Evolutionary conservation across 306 rosid genomes (phyloP), one percentile per base, ranked within the genome.

Genomic region (Leucaena leucocephala): DNA sequence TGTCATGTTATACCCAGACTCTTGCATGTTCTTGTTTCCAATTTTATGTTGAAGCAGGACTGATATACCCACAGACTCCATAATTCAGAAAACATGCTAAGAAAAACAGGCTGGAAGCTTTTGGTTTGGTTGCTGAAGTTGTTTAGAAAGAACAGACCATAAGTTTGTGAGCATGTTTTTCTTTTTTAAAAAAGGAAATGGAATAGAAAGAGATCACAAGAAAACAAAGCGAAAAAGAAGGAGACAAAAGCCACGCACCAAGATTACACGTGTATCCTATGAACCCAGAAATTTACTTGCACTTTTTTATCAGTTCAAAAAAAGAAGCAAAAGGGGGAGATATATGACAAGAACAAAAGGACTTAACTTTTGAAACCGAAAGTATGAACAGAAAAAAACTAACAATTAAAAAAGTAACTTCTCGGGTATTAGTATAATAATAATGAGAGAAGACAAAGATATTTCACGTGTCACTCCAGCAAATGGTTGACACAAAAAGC

Each of bases 201-300:
- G 52, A 68, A 76, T 76, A 64, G 59, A 21, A 75, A 76, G 27
- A 27, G 4, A 45, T 43, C 21, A 63, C 66, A 48, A 78, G 52
- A 35, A 59, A 21, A 77, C 73, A 78, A 54, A 74, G 42, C n/a
- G 22, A 52, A 1, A n/a, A 52, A 42, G 76, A 62, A 42, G 74
- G 64, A 11, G 64, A 77, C 83, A 85, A 35, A 76, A 57, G 71
- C 76, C 77, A 76, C 50, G 58, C 78, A 77, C 15, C 64, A 80
- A 39, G 21, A 65, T 42, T 58, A 86, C 91, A 90, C 86, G 90
- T 89, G 90, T 87, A 67, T 43, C 62, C 84, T 72, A 83, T 43
- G 74, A 76, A 78, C 57, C 82, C 38, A 76, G 78, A 80, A 71
- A 59, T 19, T 70, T 74, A 66, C 80, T 38, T 3, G 71, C 74